Conservation (phyloP, 106 monocot genomes). For the Gastrodia elata region DNA sequence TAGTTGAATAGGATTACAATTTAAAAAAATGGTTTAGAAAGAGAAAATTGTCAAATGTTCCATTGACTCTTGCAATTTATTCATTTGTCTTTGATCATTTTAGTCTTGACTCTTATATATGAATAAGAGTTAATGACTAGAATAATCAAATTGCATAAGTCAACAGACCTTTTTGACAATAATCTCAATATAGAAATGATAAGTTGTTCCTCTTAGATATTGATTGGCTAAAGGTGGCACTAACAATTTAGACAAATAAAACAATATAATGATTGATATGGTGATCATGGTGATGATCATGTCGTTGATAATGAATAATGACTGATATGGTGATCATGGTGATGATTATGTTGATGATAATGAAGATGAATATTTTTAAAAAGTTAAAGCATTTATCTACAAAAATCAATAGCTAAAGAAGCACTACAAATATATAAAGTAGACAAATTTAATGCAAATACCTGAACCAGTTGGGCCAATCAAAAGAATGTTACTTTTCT, state of each 20-base stretch:
- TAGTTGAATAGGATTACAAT: background rate
- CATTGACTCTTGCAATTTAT: too few species aligned
- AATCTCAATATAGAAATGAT: too few species aligned
- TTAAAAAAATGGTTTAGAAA: background rate
- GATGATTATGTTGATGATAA: too few species aligned
- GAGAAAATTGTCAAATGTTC: too few species aligned
- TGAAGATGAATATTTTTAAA: background rate
- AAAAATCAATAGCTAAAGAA: background rate
- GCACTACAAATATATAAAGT: background rate
- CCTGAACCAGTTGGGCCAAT: conserved; percentile 74
- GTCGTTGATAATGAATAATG: too few species aligned
- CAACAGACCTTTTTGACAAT: too few species aligned
- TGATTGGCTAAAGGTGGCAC: background rate
- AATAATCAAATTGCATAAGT: too few species aligned
- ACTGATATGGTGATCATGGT: too few species aligned
- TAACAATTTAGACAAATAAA: background rate
- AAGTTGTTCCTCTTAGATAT: background rate
- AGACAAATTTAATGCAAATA: conserved; percentile 11
- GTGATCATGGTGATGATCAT: too few species aligned
- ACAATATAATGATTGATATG: background rate
- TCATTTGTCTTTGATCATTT: too few species aligned
- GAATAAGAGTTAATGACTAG: too few species aligned
- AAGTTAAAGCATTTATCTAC: background rate
- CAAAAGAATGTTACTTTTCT: conserved; percentile 67
- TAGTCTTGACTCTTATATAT: too few species aligned